These are phyloP conservation scores for Chenopodium album DNA, from an alignment of 148 eudicot genomes.

Conservation along the genomic window DNA sequence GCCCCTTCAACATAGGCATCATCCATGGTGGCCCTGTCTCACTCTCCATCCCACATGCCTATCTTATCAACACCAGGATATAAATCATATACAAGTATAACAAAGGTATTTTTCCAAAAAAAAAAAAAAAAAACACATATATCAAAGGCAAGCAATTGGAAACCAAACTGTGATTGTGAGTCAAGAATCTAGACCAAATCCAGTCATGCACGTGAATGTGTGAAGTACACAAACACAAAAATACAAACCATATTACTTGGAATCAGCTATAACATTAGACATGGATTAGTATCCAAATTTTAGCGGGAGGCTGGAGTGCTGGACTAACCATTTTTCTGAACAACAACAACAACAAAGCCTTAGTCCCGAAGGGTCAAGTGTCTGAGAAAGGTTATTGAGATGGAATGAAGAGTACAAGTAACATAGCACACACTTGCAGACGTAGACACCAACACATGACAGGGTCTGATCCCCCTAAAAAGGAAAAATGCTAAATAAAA, in stretches of 20 bases:
- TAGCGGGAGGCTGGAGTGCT: no score
- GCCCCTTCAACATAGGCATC: conserved; percentile 39
- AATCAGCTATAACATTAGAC: no score
- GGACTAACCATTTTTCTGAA: no score
- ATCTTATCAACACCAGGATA: not conserved
- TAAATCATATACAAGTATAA: not conserved
- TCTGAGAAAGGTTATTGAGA: not conserved
- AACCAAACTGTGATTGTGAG: not conserved
- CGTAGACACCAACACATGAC: not conserved
- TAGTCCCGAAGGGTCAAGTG: no score
- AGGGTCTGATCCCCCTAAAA: not conserved
- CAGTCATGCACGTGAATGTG: not conserved
- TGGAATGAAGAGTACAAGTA: not conserved
- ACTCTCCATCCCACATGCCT: conserved; percentile 3
- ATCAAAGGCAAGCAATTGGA: not conserved
- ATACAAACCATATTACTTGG: not conserved
- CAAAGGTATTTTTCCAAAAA: not conserved
- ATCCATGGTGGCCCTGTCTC: conserved; percentile 43
- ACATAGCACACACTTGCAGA: not conserved
- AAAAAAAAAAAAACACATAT: no score
- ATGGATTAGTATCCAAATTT: no score
- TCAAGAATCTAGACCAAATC: not conserved
- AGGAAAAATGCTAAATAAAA: not conserved
- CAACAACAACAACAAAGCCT: no score
- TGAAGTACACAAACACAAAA: not conserved